Evolutionary conservation across 2,329 filamentous ascomycete species (phyloP).

Genomic region (Aspergillus pseudonomiae): DNA sequence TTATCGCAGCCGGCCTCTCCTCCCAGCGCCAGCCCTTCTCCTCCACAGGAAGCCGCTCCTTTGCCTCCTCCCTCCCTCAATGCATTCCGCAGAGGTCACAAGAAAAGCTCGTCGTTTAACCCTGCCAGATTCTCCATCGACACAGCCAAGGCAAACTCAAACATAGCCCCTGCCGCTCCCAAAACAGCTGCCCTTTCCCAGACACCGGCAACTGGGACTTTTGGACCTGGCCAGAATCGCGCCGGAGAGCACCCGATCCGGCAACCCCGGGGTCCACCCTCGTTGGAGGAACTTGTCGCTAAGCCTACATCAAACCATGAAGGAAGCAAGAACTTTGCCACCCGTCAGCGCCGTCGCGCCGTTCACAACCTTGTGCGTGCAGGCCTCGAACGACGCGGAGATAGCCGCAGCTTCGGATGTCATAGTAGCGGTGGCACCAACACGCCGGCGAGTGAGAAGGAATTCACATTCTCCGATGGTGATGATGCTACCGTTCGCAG

Average conservation of each 20-base stretch:
- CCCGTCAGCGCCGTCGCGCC: conserved; percentile 87
- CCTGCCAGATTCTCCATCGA: conserved; percentile 53
- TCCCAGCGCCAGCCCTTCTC: conserved; percentile 66
- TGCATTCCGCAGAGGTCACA: conserved; percentile 90
- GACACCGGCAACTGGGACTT: conserved; percentile 80
- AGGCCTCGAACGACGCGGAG: conserved; percentile 78
- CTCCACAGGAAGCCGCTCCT: conserved; percentile 69
- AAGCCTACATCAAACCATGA: conserved; percentile 93
- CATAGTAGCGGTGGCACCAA: conserved; percentile 70
- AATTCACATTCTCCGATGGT: conserved; percentile 70
- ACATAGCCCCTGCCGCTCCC: conserved; percentile 60
- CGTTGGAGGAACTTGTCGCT: conserved; percentile 83
- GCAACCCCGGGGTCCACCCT: conserved; percentile 89
- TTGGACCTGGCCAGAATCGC: conserved; percentile 89
- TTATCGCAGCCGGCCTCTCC: conserved; percentile 69
- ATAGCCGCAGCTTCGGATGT: conserved; percentile 70
- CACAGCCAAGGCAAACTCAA: conserved; percentile 55
- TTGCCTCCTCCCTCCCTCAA: conserved; percentile 87
- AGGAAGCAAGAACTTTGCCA: conserved; percentile 95
- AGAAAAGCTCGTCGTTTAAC: conserved; percentile 79
- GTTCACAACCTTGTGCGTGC: conserved; percentile 90
- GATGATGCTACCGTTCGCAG: conserved; percentile 76
- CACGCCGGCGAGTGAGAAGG: conserved; percentile 85
- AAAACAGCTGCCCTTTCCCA: conserved; percentile 80
- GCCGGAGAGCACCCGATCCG: conserved; percentile 92